Evolutionary conservation across 192 early-diverging fungal genomes (phyloP).

Genomic region (Backusella circina): DNA sequence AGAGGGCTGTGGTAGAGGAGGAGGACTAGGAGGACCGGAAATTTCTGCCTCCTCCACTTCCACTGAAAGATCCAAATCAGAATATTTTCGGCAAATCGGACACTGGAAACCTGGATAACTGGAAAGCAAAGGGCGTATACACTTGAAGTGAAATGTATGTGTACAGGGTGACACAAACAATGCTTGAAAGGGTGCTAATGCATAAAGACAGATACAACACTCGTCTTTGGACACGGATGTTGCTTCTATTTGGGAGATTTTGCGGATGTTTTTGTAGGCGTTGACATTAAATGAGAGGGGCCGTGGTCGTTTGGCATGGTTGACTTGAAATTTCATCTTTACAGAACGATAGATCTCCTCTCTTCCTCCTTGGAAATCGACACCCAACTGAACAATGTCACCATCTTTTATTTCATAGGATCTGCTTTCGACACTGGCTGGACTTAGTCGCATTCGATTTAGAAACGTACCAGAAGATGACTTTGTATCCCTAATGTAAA

Average conservation of each 20-base stretch:
- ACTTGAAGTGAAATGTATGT: slow-evolving; percentile 84
- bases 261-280: slow-evolving; percentile 16
- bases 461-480: slow-evolving; percentile 87
- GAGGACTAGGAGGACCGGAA: neutral
- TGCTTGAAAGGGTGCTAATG: slow-evolving; percentile 76
- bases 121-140: slow-evolving; percentile 59
- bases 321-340: slow-evolving; percentile 61
- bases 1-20: neutral
- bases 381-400: slow-evolving; percentile 80
- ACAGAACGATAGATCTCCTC: slow-evolving; percentile 84
- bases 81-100: slow-evolving; percentile 78
- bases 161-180: slow-evolving; percentile 81
- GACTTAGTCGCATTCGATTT: slow-evolving; percentile 81
- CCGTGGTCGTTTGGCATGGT: slow-evolving; percentile 45
- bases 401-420: slow-evolving; percentile 71
- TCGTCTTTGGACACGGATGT: slow-evolving; percentile 27
- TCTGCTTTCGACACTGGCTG: slow-evolving; percentile 67
- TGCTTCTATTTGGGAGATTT: neutral
- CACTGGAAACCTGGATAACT: slow-evolving; percentile 68
- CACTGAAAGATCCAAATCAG: slow-evolving; percentile 66
- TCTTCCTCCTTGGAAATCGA: slow-evolving; percentile 78
- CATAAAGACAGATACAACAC: slow-evolving; percentile 80
- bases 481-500: slow-evolving; percentile 81
- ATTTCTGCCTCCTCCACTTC: slow-evolving; percentile 14
- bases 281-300: slow-evolving; percentile 47